These are phyloP conservation scores for Combretum micranthum DNA, from an alignment of 345 rosid species.

Conservation along the genomic window DNA sequence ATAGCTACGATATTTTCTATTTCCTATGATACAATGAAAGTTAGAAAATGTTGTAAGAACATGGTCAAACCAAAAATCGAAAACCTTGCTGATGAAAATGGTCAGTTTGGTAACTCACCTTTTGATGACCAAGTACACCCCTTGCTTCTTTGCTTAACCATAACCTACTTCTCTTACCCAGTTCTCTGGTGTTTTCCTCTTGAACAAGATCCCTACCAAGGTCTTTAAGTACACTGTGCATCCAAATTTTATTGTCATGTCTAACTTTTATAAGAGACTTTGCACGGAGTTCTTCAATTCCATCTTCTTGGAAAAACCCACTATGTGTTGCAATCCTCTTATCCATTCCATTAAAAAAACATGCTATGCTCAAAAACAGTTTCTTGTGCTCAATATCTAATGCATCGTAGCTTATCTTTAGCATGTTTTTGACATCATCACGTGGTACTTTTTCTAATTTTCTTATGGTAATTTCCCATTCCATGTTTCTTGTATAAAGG, in stretches of 20 bases:
- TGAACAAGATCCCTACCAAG: neutral
- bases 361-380: too few species aligned
- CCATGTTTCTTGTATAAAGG: too few species aligned
- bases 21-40: neutral
- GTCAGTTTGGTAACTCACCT: slow-evolving; percentile 1
- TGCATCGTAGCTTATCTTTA: too few species aligned
- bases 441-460: too few species aligned
- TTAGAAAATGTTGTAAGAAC: too few species aligned
- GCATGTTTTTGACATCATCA: too few species aligned
- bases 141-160: neutral
- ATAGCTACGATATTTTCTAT: neutral
- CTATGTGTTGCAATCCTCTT: too few species aligned
- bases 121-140: neutral
- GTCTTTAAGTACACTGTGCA: neutral
- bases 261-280: neutral
- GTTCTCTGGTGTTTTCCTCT: neutral
- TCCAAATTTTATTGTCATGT: neutral
- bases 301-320: too few species aligned
- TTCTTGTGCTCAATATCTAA: neutral
- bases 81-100: neutral
- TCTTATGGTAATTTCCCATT: too few species aligned
- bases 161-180: neutral
- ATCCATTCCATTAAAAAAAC: too few species aligned
- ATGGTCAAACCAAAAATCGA: too few species aligned
- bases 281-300: neutral